These are phyloP conservation scores for Fusarium bactridioides DNA, from an alignment of 2,329 filamentous ascomycete genomes.

Conservation along the genomic window DNA sequence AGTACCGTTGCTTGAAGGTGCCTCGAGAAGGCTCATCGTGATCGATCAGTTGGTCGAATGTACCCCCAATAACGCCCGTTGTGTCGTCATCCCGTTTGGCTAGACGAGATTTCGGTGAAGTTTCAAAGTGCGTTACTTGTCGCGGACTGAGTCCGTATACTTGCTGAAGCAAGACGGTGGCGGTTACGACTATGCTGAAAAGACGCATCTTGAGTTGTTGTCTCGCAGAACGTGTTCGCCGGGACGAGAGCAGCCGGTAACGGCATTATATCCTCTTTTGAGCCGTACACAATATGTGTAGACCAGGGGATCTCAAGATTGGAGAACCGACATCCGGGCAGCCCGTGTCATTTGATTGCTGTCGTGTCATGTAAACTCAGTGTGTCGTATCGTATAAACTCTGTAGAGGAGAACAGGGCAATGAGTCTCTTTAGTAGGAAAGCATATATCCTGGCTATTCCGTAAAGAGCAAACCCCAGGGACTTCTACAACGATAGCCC, in stretches of 20 bases:
- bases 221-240: background rate
- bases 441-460: background rate
- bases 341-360: background rate
- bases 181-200: background rate
- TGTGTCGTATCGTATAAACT: background rate
- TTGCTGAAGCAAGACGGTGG: background rate
- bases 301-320: background rate
- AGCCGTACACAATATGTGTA: background rate
- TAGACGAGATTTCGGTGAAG: background rate
- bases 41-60: background rate
- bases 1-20: conserved; percentile 1
- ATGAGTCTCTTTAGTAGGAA: background rate
- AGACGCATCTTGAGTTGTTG: background rate
- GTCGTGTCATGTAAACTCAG: background rate
- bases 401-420: background rate
- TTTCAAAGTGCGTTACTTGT: background rate
- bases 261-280: background rate
- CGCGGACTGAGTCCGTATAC: background rate
- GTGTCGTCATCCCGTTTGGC: background rate
- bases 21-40: background rate
- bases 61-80: background rate
- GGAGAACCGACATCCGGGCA: background rate
- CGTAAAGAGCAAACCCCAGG: background rate
- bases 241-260: background rate
- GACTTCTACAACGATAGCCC: background rate